phyloP scores from a whole-genome alignment of 1,284 basidiomycete genomes.

The Tilletia walkeri region DNA sequence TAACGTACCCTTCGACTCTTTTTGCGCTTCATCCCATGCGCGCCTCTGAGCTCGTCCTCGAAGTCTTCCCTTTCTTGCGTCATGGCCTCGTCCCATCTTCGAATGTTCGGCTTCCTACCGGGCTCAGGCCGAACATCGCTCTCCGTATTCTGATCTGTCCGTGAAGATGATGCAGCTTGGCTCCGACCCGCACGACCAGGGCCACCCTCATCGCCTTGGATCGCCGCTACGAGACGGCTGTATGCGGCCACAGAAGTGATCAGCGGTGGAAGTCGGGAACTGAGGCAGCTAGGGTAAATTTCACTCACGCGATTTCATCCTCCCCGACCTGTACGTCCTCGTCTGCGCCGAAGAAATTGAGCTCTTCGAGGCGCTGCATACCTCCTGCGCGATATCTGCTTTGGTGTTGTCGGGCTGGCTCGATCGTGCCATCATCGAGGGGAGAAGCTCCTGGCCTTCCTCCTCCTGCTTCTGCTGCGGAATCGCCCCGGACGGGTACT shows the following conservation, averaged over 20 bases:
- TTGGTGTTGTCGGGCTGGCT: slow-evolving; percentile 19
- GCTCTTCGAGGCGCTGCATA: slow-evolving; percentile 23
- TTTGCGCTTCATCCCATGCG: slow-evolving; percentile 17
- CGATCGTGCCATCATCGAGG: neutral
- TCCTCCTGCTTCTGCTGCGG: slow-evolving; percentile 18
- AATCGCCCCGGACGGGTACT: neutral
- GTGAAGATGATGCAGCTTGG: no score
- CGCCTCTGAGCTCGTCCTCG: slow-evolving; percentile 42
- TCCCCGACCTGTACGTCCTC: slow-evolving; percentile 36
- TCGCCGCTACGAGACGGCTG: slow-evolving; percentile 12
- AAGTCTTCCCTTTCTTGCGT: slow-evolving; percentile 45
- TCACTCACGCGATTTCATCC: slow-evolving; percentile 23
- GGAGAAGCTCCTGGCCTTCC: no score
- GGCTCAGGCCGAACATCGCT: no score
- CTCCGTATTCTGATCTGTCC: no score
- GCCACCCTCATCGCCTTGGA: slow-evolving; percentile 24
- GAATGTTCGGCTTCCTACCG: neutral
- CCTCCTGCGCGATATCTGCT: slow-evolving; percentile 8
- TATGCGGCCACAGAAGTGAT: neutral
- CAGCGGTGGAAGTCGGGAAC: slow-evolving; percentile 29
- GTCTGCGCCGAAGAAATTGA: neutral
- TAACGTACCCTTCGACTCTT: slow-evolving; percentile 2
- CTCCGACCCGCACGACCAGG: neutral
- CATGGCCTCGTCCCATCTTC: slow-evolving; percentile 42
- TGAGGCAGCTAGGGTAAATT: slow-evolving; percentile 24